A percentile compares a stretch with the other conserved stretches of the same genome.
Conservation (phyloP, 208 protist genomes). For the Acanthamoeba divionensis region DNA sequence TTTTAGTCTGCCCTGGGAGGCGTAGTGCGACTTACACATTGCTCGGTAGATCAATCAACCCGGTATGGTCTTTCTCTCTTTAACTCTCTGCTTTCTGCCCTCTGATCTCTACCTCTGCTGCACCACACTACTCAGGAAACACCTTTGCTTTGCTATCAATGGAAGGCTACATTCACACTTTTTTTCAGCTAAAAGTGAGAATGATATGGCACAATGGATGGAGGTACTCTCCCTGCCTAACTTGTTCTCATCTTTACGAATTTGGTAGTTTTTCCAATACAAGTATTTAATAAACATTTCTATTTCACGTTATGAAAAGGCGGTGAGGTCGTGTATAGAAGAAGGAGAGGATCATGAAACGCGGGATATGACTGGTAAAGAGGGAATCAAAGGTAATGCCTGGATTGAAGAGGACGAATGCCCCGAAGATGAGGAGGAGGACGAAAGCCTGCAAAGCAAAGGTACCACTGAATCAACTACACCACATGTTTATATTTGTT, state of each 20-base stretch:
- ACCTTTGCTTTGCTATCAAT: slow-evolving; percentile 39
- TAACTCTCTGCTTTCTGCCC: background rate
- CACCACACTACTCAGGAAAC: background rate
- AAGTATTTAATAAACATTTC: too few relatives aligned
- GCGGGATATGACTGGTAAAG: background rate
- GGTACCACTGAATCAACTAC: background rate
- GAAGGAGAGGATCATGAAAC: slow-evolving; percentile 33
- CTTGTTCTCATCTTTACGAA: too few relatives aligned
- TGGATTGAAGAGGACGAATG: background rate
- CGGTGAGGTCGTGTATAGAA: background rate
- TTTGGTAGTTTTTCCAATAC: too few relatives aligned
- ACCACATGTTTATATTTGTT: background rate
- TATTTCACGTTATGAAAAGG: too few relatives aligned
- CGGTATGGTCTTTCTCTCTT: background rate
- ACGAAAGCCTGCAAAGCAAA: background rate
- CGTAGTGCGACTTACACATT: slow-evolving; percentile 29
- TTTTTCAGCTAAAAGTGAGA: background rate
- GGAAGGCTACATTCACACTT: slow-evolving; percentile 18
- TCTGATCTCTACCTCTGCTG: background rate
- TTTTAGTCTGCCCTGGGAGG: background rate
- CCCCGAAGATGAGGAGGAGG: slow-evolving; percentile 7
- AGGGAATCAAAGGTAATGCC: slow-evolving; percentile 28
- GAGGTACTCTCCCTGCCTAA: too few relatives aligned
- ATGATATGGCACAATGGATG: background rate
- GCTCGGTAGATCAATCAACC: background rate